phyloP scores from a whole-genome alignment of 208 protist species.

The Acanthamoeba polyphaga region DNA sequence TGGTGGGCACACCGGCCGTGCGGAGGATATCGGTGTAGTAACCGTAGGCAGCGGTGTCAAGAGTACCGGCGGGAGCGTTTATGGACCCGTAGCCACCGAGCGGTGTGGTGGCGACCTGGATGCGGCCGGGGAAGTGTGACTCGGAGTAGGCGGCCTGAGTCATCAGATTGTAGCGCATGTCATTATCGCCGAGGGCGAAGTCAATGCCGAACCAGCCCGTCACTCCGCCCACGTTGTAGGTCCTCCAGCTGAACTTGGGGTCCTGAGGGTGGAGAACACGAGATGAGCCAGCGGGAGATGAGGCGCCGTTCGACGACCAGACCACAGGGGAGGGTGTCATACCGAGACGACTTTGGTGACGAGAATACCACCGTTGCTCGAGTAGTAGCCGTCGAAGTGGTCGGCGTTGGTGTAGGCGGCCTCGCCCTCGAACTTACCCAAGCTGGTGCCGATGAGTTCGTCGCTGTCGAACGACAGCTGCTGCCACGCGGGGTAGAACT shows the following conservation, averaged over 20 bases:
- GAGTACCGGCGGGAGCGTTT: neutral
- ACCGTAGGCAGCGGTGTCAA: neutral
- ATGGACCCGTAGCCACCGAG: neutral
- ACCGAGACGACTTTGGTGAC: neutral
- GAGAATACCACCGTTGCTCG: neutral
- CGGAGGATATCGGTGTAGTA: neutral
- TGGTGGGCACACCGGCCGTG: neutral
- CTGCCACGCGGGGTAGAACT: neutral
- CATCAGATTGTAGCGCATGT: neutral
- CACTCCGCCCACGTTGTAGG: neutral
- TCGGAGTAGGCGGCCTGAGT: constrained; percentile 5
- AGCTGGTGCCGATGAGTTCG: neutral
- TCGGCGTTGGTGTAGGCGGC: neutral
- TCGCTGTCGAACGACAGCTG: neutral
- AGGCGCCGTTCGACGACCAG: too few relatives aligned
- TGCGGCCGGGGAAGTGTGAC: neutral
- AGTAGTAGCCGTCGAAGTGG: neutral
- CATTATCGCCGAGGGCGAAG: neutral
- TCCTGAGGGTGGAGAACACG: neutral
- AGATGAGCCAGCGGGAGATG: too few relatives aligned
- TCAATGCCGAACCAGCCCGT: neutral
- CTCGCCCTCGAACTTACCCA: neutral
- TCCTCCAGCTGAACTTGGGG: neutral
- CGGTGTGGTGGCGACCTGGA: neutral
- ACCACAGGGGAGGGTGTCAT: neutral